These are phyloP conservation scores for Pythium periplocum DNA, from an alignment of 352 stramenopile genomes.

Conservation along the genomic window DNA sequence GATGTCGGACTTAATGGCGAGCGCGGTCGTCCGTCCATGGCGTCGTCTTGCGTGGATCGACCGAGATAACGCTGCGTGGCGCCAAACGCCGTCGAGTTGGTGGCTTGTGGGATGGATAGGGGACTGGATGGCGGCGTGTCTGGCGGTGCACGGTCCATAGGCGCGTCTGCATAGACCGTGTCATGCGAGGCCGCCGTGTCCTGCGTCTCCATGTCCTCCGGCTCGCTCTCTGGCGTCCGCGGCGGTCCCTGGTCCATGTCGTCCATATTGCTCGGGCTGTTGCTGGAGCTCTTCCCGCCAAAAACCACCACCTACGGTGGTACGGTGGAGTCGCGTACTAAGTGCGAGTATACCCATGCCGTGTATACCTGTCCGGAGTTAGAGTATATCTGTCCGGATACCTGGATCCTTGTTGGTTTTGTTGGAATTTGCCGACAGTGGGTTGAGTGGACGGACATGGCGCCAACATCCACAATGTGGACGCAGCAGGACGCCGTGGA, in stretches of 20 bases:
- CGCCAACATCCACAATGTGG: too few relatives aligned
- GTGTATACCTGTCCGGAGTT: too few relatives aligned
- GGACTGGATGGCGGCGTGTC: slow-evolving; percentile 62
- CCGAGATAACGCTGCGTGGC: too few relatives aligned
- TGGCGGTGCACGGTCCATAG: slow-evolving; percentile 29
- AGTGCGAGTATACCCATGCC: too few relatives aligned
- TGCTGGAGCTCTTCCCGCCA: slow-evolving; percentile 7
- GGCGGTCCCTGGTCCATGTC: slow-evolving; percentile 8
- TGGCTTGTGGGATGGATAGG: background rate
- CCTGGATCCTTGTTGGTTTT: too few relatives aligned
- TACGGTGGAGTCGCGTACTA: background rate
- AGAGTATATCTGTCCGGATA: too few relatives aligned
- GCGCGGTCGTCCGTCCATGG: slow-evolving; percentile 11
- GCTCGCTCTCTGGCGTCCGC: slow-evolving; percentile 12
- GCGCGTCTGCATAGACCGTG: background rate
- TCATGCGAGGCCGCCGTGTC: background rate
- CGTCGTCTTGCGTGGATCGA: slow-evolving; percentile 12
- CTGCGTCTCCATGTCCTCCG: slow-evolving; percentile 5
- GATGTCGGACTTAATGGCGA: slow-evolving; percentile 40
- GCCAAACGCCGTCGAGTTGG: too few relatives aligned
- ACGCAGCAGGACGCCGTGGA: background rate
- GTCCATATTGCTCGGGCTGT: slow-evolving; percentile 5
- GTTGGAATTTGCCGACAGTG: too few relatives aligned
- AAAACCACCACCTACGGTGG: background rate
- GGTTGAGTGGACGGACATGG: too few relatives aligned